These are phyloP conservation scores for Stachybotrys elegans DNA, from an alignment of 2,329 filamentous ascomycete genomes.

Conservation along the genomic window DNA sequence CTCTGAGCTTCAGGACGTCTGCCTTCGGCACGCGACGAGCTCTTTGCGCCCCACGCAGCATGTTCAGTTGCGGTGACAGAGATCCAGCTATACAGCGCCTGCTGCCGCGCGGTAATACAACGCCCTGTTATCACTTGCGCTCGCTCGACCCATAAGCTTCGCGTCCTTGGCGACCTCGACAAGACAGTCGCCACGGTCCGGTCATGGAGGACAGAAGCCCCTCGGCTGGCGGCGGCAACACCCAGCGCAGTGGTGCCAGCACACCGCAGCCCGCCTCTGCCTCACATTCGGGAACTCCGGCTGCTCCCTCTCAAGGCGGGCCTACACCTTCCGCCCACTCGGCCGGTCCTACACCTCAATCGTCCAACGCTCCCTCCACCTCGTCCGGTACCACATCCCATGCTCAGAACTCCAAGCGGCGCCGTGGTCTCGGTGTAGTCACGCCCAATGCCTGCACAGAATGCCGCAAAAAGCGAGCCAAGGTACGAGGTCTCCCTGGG, in stretches of 20 bases:
- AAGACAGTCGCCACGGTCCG: not conserved
- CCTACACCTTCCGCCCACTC: constrained; percentile 24
- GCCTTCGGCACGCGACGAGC: too few species aligned
- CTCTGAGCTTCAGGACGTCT: too few species aligned
- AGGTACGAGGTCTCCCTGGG: too few species aligned
- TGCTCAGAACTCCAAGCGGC: constrained; percentile 41
- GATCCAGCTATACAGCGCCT: constrained; percentile 12
- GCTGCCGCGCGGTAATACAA: too few species aligned
- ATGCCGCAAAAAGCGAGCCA: constrained; percentile 57
- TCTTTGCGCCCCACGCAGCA: constrained; percentile 17
- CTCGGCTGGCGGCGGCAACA: constrained; percentile 21
- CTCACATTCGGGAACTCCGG: constrained; percentile 8
- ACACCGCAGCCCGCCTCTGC: constrained; percentile 25
- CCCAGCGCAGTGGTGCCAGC: constrained; percentile 24
- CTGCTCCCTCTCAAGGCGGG: constrained; percentile 21
- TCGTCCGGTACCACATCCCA: constrained; percentile 15
- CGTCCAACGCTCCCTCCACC: constrained; percentile 20
- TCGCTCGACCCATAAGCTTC: too few species aligned
- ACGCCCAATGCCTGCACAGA: constrained; percentile 58
- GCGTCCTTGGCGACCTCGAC: not conserved
- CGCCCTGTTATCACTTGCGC: too few species aligned
- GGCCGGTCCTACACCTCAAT: too few species aligned
- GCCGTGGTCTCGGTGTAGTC: constrained; percentile 50
- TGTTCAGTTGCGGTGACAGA: constrained; percentile 17
- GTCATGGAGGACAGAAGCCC: constrained; percentile 28